Evolutionary conservation across 345 rosid genomes (phyloP), one percentile per base, ranked within the genome.

Genomic region (Toxicodendron radicans): DNA sequence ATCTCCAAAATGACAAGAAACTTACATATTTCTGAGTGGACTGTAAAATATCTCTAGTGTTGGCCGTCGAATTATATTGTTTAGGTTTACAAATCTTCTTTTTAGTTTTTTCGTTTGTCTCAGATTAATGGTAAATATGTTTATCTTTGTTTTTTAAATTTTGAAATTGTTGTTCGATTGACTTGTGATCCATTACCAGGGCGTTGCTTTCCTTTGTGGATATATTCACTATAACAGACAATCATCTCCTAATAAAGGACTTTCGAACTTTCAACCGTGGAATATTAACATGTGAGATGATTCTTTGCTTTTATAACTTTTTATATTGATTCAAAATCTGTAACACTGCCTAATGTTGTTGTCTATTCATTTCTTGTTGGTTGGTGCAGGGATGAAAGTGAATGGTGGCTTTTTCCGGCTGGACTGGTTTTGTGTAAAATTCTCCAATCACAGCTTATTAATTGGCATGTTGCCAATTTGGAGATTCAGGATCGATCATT

Each of bases 401-500:
- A 93, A 78, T 90, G 99, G 98, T 93, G 99, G 99, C 85, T 95
- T 74, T 93, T 95, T 78, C 99, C 99, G 21, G 97, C 86, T 30
- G 97, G 90, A 64, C 83, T 95, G 75, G 98, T 95, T 63, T 66
- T 90, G 35, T 95, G 97, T 84, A 95, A 95, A 80, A 81, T 89
- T 65, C 78, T 95, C 61, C 99, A 95, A 68, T 90, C 99, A 10
- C 97, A 92, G 78, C 98, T 93, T 60, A 82, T 93, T 77, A 95
- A 95, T 75, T 90, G 98, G 91, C 99, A 93, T 75, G 86, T 93
- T 33, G 98, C 98, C 2, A 93, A 95, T 80, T 89, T 93, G 82
- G 99, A 93, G 88, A 95, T 95, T 79, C 99, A 95, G 86, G 98
- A 95, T 83, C 97, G 97, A 81, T 89, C 97, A 3, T 87, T 95